Base-by-base conservation (phyloP, 352 stramenopile genomes). In the Aphanomyces euteiches region DNA sequence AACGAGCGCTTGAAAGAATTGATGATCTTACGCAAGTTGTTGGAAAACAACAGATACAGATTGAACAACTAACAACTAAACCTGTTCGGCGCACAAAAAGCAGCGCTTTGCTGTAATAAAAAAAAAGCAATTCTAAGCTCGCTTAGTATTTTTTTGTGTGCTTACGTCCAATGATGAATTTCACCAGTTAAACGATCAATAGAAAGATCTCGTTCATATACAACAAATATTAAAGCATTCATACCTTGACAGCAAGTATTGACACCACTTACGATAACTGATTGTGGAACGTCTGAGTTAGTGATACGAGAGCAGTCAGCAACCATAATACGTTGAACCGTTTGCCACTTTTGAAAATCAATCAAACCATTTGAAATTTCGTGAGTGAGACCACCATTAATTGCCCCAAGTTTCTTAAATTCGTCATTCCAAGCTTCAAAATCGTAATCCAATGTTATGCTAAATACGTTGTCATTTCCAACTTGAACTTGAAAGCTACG, bases 381-480 rank as follows among this genome's bases (percentile, higher is more conserved):
- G 53, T 66, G 69, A 0, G 48, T 69, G 6, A 75, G 19, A 69
- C 67, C 58, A 66, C 73, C 73, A 58, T 78, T 78, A 17, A 78
- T 65, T 1, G 70, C 53, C 47, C 19, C 34, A 15, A 78, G 10
- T 41, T 78, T 78, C 4, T 50, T 45, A 2, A 74, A 69, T 47
- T 76, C 70, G 58, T 76, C 60, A 10, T 10, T 19, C 39, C 72
- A 78, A 0, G 41, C 2, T 56, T 73, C 58, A n/a, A 58, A 78
- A 34, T 76, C 70, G n/a, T 74, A 78, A 47, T 72, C 67, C 4
- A 71, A 57, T 28, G 67, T 59, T 34, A 75, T 74, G 36, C 47
- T 15, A 57, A 78, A 78, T 12, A 78, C 73, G 66, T 75, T 78
- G 5, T 68, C 13, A 56, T 78, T 78, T 58, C 73, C 73, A 3